phyloP scores from a whole-genome alignment of 2,329 filamentous ascomycete genomes.

The Arthrobotrys iridis region DNA sequence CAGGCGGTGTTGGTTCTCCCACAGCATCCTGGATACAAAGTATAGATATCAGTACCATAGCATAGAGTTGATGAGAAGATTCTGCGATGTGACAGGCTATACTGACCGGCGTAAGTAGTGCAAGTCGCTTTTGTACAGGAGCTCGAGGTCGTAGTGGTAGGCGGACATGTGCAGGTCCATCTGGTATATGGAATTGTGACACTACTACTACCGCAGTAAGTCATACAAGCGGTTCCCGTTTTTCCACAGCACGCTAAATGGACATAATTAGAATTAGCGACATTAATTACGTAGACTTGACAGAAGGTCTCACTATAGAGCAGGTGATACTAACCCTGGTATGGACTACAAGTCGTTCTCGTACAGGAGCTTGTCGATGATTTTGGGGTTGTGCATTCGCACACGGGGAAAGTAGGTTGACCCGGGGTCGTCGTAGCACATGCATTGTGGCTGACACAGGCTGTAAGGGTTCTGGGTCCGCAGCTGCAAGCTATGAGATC shows the following conservation, averaged over 20 bases:
- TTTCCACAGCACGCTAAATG: neutral
- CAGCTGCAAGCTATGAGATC: neutral
- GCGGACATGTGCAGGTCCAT: neutral
- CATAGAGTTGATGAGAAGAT: no score
- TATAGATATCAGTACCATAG: no score
- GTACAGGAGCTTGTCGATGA: neutral
- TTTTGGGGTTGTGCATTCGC: slow-evolving; percentile 11
- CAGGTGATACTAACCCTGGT: neutral
- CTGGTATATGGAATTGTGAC: neutral
- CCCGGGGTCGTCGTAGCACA: neutral
- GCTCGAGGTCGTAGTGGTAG: neutral
- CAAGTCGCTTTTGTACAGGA: no score
- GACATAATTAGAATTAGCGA: no score
- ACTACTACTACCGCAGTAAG: neutral
- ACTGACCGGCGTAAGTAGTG: no score
- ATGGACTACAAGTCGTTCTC: neutral
- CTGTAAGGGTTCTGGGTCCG: neutral
- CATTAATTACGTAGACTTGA: neutral
- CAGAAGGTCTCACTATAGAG: neutral
- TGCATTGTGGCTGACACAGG: neutral
- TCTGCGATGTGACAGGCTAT: no score
- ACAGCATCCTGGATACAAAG: neutral
- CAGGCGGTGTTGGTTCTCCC: neutral
- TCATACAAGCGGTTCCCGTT: neutral
- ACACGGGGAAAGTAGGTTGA: neutral